phyloP scores from a whole-genome alignment of 2,329 filamentous ascomycete species.

The Aspergillus quadricinctus region DNA sequence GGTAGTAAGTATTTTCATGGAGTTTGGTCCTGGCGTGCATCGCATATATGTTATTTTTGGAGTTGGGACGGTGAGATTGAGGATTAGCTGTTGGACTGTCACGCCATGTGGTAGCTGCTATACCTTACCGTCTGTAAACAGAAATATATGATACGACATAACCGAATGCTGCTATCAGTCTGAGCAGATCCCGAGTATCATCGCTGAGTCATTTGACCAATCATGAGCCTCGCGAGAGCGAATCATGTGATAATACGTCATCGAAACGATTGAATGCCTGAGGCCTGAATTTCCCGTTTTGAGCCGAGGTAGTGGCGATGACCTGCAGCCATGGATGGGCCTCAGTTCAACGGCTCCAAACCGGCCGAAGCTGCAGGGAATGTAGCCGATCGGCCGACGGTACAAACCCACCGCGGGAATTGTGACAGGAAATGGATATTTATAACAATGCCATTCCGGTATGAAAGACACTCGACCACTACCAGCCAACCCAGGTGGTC shows the following conservation, averaged over 20 bases:
- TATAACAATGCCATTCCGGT: not conserved
- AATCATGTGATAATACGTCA: not conserved
- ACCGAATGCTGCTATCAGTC: not conserved
- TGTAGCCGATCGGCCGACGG: not conserved
- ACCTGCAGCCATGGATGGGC: not conserved
- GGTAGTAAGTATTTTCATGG: not conserved
- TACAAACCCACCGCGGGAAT: not conserved
- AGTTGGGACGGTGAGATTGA: too few relatives aligned
- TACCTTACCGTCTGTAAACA: not conserved
- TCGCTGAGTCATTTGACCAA: not conserved
- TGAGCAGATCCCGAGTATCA: too few relatives aligned
- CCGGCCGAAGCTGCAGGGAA: not conserved
- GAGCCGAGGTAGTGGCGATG: not conserved
- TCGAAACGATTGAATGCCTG: not conserved
- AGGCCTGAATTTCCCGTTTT: not conserved
- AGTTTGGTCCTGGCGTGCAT: not conserved
- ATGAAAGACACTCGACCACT: not conserved
- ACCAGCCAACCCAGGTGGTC: not conserved
- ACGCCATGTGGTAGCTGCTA: not conserved
- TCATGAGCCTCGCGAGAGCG: not conserved
- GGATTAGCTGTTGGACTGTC: not conserved
- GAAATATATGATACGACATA: not conserved
- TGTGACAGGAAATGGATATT: not conserved
- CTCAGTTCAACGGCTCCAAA: not conserved
- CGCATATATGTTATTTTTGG: not conserved